Evolutionary conservation across 495 filamentous ascomycete genomes (phyloP), one percentile per base, ranked within the genome.

Genomic region (Aspergillus bertholletiae): DNA sequence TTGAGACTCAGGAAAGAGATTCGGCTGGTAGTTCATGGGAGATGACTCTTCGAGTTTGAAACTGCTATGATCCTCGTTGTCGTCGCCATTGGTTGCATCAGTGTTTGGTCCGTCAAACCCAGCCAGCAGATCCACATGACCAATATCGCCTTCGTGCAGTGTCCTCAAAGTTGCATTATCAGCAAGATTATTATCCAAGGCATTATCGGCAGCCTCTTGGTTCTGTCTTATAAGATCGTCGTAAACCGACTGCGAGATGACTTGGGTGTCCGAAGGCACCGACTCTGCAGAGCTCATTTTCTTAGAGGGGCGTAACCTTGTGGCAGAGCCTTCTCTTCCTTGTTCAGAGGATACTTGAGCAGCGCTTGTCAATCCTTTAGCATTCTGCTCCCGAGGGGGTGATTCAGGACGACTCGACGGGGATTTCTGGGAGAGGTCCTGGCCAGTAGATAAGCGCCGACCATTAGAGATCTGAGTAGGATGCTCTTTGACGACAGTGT

Each of bases 161-260:
- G 75, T 79, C 60, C 58, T 61, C 9, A 73, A 53, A 12, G 76
- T 73, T 11, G 66, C 69, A 11, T 55, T 67, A 32, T 75, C 70
- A 57, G 26, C 60, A 52, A 28, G 34, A 50, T 56, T 65, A 44
- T 47, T 59, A 45, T 51, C 62, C 35, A 32, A 53, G 21, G 46
- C 64, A 17, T 65, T 48, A 34, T 56, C 51, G 37, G 69, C 67
- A 5, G 67, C 63, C 30, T 71, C 64, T 17, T 61, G 59, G 57
- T 73, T 73, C 43, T 70, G 63, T 30, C 59, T 67, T 13, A 77
- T 71, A 32, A 78, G 66, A 32, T 71, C 70, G 49, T 79, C 77
- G 51, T 73, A 79, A n/a, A 80, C 71, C 23, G 74, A 77, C 60
- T 79, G 79, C 11, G 79, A 80, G 26, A 80, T 66, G 5, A 76